Base-by-base conservation (phyloP, 306 rosid species). In the Styphnolobium japonicum region DNA sequence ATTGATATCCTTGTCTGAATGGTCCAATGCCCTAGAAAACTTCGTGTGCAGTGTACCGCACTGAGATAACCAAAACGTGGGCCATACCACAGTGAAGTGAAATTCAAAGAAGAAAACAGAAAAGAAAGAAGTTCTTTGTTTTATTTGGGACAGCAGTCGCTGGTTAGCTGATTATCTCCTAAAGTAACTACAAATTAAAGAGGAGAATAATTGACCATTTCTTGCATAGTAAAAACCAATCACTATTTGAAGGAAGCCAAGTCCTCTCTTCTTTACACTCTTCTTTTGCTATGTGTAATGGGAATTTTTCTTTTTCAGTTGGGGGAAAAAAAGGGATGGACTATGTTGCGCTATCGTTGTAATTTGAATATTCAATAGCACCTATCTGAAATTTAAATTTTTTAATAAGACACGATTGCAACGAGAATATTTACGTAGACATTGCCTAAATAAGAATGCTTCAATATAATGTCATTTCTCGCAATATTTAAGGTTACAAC, bases 161-260 rank as follows among this genome's bases (percentile, higher is more conserved):
- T 79, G 9, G 63, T 79, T 53, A 75, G 65, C 75, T 62, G 42
- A 79, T 18, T 79, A 78, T 71, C 81, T 66, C 89, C 51, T 60
- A 29, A 65, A 78, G 71, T 43, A 60, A 77, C 66, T 49, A 75
- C 81, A 69, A 55, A 25, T 2, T n/a, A n/a, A n/a, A n/a, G n/a
- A 69, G 8, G 10, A 4, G 15, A 66, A 7, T 67, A 9, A 73
- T 73, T 66, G 15, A 73, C 68, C 25, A 49, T 12, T 81, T 77
- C 68, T 61, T 18, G 42, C 58, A 43, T 66, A 2, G 51, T 64
- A 31, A 33, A 80, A 70, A 9, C 19, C 45, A 71, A 61, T 25
- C 48, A 60, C 33, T 58, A 2, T 19, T 58, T 60, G 33, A 25
- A 18, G 39, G 48, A 3, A 29, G 31, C 31, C 1, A 27, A 27